These are phyloP conservation scores for Plasmodium falciparum DNA, from an alignment of 169 alveolate species.

Conservation along the genomic window DNA sequence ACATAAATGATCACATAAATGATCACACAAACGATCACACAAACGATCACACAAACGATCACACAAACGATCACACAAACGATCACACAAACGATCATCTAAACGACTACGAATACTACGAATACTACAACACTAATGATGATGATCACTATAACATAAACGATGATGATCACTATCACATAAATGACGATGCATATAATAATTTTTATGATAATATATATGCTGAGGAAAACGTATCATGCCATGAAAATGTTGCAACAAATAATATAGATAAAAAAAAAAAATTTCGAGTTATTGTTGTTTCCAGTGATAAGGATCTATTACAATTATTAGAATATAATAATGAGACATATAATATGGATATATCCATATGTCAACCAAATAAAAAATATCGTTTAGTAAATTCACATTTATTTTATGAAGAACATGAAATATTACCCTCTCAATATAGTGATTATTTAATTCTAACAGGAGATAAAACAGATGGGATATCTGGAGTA, in stretches of 20 bases:
- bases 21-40: too few species aligned
- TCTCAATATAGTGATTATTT: conserved; percentile 81
- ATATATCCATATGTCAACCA: conserved; percentile 83
- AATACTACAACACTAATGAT: too few species aligned
- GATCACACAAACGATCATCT: too few species aligned
- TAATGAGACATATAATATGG: conserved; percentile 77
- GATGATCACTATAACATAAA: too few species aligned
- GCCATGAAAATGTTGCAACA: background rate
- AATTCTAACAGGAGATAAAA: conserved; percentile 85
- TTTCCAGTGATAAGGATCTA: conserved; percentile 86
- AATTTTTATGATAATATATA: background rate
- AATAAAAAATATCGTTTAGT: conserved; percentile 83
- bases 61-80: too few species aligned
- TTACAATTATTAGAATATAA: conserved; percentile 79
- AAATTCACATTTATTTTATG: conserved; percentile 76
- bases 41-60: too few species aligned
- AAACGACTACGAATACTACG: too few species aligned
- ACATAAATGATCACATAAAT: too few species aligned
- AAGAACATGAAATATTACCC: conserved; percentile 80
- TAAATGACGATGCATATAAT: conserved; percentile 5
- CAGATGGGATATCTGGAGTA: conserved; percentile 86
- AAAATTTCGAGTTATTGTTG: conserved; percentile 79
- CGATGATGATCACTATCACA: conserved; percentile 12
- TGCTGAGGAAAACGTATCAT: background rate
- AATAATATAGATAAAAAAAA: conserved; percentile 18